Base-by-base conservation (phyloP, 306 rosid genomes). In the Hippophae rhamnoides region DNA sequence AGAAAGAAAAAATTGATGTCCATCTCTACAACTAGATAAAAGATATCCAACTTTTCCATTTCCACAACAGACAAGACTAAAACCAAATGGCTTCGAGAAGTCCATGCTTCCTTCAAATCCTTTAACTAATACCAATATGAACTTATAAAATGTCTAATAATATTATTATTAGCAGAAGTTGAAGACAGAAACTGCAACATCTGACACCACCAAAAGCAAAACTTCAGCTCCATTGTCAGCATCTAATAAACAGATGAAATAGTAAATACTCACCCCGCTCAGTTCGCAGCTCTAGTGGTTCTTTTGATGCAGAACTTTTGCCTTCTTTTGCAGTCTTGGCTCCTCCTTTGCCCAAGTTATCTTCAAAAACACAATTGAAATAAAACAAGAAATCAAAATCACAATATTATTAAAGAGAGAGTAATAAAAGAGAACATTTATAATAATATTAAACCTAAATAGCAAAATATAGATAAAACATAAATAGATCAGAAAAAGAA, bases 221-320 rank as follows among this genome's bases (percentile, higher is more conserved):
- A 31, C 5, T 31, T 31, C 38, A 31, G 38, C 3, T 31, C 38
- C 38, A 31, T 2, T 31, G 38, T 31, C 38, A 31, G 38, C 38
- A 31, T 31, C 38, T 31, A 31, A 31, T 31, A 31, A 31, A 31
- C 38, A 31, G 38, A 31, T 31, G 38, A 31, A 31, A 49, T 73
- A 42, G 31, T 26, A 46, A 45, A 65, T 67, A 75, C 85, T 43
- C 60, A 92, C 96, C 85, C 49, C 78, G 79, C 66, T 76, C 96
- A 70, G 82, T 47, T 55, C 60, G 78, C 43, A 64, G 80, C 63
- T 81, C 93, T 57, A 79, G 76, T 13, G 84, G 69, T 25, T 47
- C 77, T 80, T 81, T 85, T 41, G 78, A 52, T 3, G 5, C 66
- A 56, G 79, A 31, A 64, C 51, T 55, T 68, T 78, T 84, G 60